Evolutionary conservation across 257 asterid species (phyloP), one percentile per base, ranked within the genome.

Genomic region (Lycium barbarum): DNA sequence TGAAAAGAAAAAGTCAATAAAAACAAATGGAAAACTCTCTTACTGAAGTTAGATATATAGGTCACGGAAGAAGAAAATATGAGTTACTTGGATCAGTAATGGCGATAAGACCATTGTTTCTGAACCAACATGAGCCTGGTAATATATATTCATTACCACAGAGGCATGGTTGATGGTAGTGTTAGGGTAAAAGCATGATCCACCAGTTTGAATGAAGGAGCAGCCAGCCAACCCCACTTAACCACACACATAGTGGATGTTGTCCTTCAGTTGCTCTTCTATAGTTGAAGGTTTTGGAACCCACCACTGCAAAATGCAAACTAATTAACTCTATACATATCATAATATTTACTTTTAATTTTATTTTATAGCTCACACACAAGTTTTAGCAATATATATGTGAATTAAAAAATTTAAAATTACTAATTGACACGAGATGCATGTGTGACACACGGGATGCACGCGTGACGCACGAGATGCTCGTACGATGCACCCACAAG

Each of bases 191-290:
- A 57, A 80, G 55, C 73, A 80, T 4, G 72, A 47, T 40, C 63
- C 76, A 17, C 49, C 38, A 6, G 5, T 0, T 15, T 73, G 82
- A 26, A 72, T 62, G 1, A 47, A 43, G 20, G 79, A 63, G 65
- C 85, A 83, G 65, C 62, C 20, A 14, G 61, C 7, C 20, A 55
- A 3, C 62, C 62, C 62, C 17, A 13, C 17, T 83, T 83, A 65
- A 83, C 80, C 66, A 33, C 85, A 66, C n/a, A 78, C 80, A 26
- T n/a, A 83, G 53, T 71, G 51, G 79, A 83, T 49, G 51, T 53
- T 83, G 17, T 83, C 80, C 11, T 20, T 26, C 68, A 83, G 85
- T 51, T 66, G 35, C 9, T 26, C 65, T 22, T 83, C 58, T 7
- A 80, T 47, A 22, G 85, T 14, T 14, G 80, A 83, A 14, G 85